phyloP scores from a whole-genome alignment of 495 filamentous ascomycete genomes.

The Glutinoglossum americanum region DNA sequence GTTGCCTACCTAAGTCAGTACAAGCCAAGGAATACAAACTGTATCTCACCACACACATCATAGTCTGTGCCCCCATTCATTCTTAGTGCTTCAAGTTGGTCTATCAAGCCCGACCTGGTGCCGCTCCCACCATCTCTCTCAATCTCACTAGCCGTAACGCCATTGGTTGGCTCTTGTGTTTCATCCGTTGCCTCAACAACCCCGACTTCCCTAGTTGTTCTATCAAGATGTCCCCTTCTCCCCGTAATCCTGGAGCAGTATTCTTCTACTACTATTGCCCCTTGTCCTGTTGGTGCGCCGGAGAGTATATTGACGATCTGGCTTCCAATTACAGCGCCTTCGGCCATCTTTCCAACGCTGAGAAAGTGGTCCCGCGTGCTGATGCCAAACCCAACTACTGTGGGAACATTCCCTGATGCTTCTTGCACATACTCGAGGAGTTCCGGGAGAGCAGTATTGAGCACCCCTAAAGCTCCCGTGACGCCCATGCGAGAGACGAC shows the following conservation, averaged over 20 bases:
- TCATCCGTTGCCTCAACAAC: constrained; percentile 39
- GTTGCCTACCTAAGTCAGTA: constrained; percentile 19
- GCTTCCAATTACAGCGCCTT: constrained; percentile 94
- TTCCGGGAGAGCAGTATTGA: constrained; percentile 60
- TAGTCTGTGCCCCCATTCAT: constrained; percentile 23
- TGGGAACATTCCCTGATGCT: constrained; percentile 74
- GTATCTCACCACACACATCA: constrained; percentile 16
- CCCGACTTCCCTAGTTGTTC: constrained; percentile 33
- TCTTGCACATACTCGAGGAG: constrained; percentile 72
- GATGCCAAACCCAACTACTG: constrained; percentile 86
- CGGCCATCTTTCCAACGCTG: constrained; percentile 58
- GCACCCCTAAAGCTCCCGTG: constrained; percentile 66
- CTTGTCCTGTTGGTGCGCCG: constrained; percentile 44
- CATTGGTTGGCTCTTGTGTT: constrained; percentile 27
- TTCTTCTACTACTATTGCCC: constrained; percentile 55
- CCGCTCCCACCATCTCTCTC: constrained; percentile 39
- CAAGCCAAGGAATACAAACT: not conserved
- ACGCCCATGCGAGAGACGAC: constrained; percentile 96
- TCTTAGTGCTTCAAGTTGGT: constrained; percentile 57
- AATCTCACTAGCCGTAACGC: constrained; percentile 35
- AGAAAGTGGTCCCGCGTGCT: constrained; percentile 89
- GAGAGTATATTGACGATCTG: constrained; percentile 70
- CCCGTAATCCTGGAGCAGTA: constrained; percentile 71
- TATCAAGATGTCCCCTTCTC: constrained; percentile 22
- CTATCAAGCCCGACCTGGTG: constrained; percentile 36